These are phyloP conservation scores for Cyberlindnera samutprakarnensis DNA, from an alignment of 805 yeast species.

Conservation along the genomic window DNA sequence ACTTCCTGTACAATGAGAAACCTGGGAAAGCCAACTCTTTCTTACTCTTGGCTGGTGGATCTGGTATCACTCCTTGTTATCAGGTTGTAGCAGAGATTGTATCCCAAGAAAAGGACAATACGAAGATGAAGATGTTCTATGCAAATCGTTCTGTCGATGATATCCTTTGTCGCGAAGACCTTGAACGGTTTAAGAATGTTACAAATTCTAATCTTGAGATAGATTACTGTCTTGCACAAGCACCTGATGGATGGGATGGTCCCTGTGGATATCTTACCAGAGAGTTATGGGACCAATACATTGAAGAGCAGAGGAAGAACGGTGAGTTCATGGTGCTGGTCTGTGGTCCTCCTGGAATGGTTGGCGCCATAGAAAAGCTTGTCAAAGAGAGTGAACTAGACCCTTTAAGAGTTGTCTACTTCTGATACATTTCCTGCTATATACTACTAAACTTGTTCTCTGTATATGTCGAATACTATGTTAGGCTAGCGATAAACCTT, in stretches of 20 bases:
- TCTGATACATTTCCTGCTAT: slow-evolving; percentile 4
- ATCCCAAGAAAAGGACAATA: slow-evolving; percentile 54
- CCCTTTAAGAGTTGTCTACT: slow-evolving; percentile 16
- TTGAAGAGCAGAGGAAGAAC: slow-evolving; percentile 40
- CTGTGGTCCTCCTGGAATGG: slow-evolving; percentile 73
- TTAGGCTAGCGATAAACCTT: too few species aligned
- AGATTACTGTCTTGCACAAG: slow-evolving; percentile 47
- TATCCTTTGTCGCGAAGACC: slow-evolving; percentile 57
- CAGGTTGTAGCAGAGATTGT: slow-evolving; percentile 65
- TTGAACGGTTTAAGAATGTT: slow-evolving; percentile 52
- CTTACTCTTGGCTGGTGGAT: slow-evolving; percentile 68
- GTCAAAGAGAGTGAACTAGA: slow-evolving; percentile 46
- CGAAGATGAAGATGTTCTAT: slow-evolving; percentile 50
- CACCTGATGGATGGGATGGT: slow-evolving; percentile 45
- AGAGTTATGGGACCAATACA: slow-evolving; percentile 40
- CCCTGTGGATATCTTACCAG: slow-evolving; percentile 47
- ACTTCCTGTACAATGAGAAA: slow-evolving; percentile 46
- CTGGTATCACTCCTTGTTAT: slow-evolving; percentile 82
- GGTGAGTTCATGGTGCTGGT: slow-evolving; percentile 46
- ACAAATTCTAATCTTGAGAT: slow-evolving; percentile 49
- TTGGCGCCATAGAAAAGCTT: slow-evolving; percentile 37
- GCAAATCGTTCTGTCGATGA: slow-evolving; percentile 70
- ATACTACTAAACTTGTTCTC: neutral
- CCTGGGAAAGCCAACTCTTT: slow-evolving; percentile 19
- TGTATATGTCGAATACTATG: too few species aligned